A percentile compares a stretch with the other conserved stretches of the same genome.
Conservation (phyloP, 352 stramenopile genomes). For the Phytophthora tubulina region DNA sequence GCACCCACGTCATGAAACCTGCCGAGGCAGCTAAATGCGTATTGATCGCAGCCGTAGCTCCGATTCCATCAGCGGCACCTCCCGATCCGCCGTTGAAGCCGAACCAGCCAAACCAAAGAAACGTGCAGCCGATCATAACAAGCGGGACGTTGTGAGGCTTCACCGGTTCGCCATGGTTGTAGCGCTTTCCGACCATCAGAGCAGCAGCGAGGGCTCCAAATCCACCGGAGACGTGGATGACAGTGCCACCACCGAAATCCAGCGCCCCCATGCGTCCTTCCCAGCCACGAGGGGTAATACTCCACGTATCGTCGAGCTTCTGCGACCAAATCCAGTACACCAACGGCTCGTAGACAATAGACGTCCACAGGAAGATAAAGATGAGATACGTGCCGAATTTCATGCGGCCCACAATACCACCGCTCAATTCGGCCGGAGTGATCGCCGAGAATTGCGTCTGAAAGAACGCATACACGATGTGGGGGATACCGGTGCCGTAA, state of each 20-base stretch:
- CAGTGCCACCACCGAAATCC: conserved; percentile 85
- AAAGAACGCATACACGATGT: conserved; percentile 77
- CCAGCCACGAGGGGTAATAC: conserved; percentile 51
- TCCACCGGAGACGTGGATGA: conserved; percentile 82
- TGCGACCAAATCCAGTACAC: conserved; percentile 84
- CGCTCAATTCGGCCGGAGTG: conserved; percentile 73
- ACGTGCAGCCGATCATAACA: conserved; percentile 74
- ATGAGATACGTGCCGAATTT: conserved; percentile 79
- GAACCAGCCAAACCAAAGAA: conserved; percentile 88
- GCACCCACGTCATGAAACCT: conserved; percentile 75
- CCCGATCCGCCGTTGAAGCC: conserved; percentile 83
- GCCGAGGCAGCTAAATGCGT: conserved; percentile 67
- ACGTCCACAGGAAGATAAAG: conserved; percentile 81
- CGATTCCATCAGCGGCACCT: conserved; percentile 63
- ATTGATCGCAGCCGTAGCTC: conserved; percentile 71
- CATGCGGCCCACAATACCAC: conserved; percentile 84
- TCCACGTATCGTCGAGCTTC: conserved; percentile 62
- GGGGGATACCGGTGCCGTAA: conserved; percentile 70
- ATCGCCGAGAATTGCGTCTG: conserved; percentile 85
- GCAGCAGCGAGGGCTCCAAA: conserved; percentile 75
- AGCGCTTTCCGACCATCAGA: conserved; percentile 71
- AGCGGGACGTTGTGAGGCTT: conserved; percentile 86
- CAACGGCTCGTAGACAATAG: conserved; percentile 84
- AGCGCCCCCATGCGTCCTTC: conserved; percentile 69
- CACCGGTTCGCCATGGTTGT: conserved; percentile 74